A percentile compares a stretch with the other conserved stretches of the same genome.
phyloP scores from a whole-genome alignment of 805 yeast species.

The Groenewaldozyma salmanticensis region DNA sequence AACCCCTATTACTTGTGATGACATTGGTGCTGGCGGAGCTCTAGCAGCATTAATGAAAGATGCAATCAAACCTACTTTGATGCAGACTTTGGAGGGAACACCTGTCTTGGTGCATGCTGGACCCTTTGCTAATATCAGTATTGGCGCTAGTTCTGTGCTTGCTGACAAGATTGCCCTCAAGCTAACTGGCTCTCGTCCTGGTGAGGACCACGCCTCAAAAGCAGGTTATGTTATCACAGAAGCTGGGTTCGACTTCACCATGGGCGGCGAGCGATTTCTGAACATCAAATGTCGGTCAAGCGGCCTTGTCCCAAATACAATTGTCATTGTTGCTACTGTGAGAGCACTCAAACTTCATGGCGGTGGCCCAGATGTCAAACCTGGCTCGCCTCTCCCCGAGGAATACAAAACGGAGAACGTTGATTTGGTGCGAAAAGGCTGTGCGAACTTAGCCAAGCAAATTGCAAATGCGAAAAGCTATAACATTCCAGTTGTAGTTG shows the following conservation, averaged over 20 bases:
- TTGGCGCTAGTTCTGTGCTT: slow-evolving; percentile 90
- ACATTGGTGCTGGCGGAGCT: slow-evolving; percentile 92
- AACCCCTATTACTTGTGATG: slow-evolving; percentile 86
- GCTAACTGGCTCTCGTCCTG: slow-evolving; percentile 61
- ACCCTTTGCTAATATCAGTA: slow-evolving; percentile 94
- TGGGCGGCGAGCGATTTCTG: slow-evolving; percentile 98
- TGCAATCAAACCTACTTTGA: slow-evolving; percentile 89
- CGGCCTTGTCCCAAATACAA: slow-evolving; percentile 79
- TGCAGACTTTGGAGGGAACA: slow-evolving; percentile 97
- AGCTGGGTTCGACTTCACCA: slow-evolving; percentile 97
- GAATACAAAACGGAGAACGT: slow-evolving; percentile 78
- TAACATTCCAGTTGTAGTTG: slow-evolving; percentile 90
- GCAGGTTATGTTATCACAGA: slow-evolving; percentile 89
- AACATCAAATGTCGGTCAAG: slow-evolving; percentile 95
- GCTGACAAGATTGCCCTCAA: slow-evolving; percentile 92
- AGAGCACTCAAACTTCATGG: slow-evolving; percentile 95
- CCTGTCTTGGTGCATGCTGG: slow-evolving; percentile 99
- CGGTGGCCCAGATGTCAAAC: slow-evolving; percentile 94
- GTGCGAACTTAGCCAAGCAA: slow-evolving; percentile 84
- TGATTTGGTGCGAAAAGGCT: slow-evolving; percentile 67
- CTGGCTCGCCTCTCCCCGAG: slow-evolving; percentile 78
- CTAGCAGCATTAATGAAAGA: slow-evolving; percentile 88
- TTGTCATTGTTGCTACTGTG: slow-evolving; percentile 91
- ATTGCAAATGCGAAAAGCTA: slow-evolving; percentile 75
- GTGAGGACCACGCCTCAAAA: slow-evolving; percentile 27